A percentile compares a stretch with the other conserved stretches of the same genome.
Evolutionary conservation across 768 basidiomycete species (phyloP).

Genomic region (Termitomyces sp.): DNA sequence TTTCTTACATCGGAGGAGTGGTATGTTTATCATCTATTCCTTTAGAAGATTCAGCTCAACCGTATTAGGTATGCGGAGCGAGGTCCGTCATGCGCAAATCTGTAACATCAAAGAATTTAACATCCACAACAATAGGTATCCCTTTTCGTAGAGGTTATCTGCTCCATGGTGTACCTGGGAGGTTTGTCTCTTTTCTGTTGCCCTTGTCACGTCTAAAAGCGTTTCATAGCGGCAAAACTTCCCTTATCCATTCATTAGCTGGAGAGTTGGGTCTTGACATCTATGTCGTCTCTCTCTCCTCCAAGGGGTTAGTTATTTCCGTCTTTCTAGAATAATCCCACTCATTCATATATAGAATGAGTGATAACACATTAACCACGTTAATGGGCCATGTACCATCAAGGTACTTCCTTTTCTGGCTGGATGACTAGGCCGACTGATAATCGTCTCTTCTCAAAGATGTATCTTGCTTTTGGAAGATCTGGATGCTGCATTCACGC

Average conservation of each 20-base stretch:
- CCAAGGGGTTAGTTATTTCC: conserved; percentile 63
- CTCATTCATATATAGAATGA: conserved; percentile 57
- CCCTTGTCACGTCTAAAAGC: conserved; percentile 13
- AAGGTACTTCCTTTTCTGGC: conserved; percentile 47
- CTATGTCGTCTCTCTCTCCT: conserved; percentile 85
- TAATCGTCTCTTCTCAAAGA: conserved; percentile 35
- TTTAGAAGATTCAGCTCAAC: conserved; percentile 14
- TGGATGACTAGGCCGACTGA: conserved; percentile 7
- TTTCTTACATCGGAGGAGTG: conserved; percentile 83
- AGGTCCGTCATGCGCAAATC: conserved; percentile 44
- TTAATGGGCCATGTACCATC: conserved; percentile 88
- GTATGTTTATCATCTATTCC: conserved; percentile 38
- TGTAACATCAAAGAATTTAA: conserved; percentile 11
- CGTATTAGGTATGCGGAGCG: conserved; percentile 79
- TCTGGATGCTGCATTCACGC: conserved; percentile 89
- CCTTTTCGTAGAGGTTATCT: conserved; percentile 87
- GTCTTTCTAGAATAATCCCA: conserved; percentile 10
- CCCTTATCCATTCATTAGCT: conserved; percentile 80
- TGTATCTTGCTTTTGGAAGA: conserved; percentile 94
- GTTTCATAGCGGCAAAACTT: conserved; percentile 71
- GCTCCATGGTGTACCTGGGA: conserved; percentile 82
- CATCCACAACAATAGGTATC: conserved; percentile 50
- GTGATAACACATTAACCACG: conserved; percentile 82
- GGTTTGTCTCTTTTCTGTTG: conserved; percentile 36
- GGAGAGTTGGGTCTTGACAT: conserved; percentile 87